phyloP scores from a whole-genome alignment of 2,329 filamentous ascomycete species.

The Lachnellula arida region DNA sequence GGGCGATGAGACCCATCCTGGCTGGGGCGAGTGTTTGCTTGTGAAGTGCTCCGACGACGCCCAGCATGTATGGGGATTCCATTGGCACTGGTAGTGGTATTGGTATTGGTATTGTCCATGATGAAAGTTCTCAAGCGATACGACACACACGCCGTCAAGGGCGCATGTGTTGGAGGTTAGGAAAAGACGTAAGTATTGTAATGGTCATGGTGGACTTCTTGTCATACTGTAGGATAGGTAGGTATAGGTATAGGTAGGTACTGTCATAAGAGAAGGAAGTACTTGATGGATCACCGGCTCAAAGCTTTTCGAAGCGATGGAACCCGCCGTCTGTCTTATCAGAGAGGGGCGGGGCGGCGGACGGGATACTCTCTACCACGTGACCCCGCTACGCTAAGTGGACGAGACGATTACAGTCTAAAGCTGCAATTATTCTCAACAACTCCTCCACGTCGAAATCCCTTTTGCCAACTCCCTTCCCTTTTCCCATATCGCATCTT shows the following conservation, averaged over 20 bases:
- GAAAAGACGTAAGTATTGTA: neutral
- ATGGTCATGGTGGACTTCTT: neutral
- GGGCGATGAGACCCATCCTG: constrained; percentile 12
- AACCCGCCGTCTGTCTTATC: too few relatives aligned
- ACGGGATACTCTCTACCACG: neutral
- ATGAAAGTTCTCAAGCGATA: too few relatives aligned
- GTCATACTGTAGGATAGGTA: too few relatives aligned
- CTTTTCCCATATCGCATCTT: neutral
- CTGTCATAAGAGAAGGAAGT: too few relatives aligned
- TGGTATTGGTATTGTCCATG: too few relatives aligned
- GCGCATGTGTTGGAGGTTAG: too few relatives aligned
- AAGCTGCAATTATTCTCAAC: constrained; percentile 10
- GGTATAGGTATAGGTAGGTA: too few relatives aligned
- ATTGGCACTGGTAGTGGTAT: constrained; percentile 5
- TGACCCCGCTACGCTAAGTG: constrained; percentile 3
- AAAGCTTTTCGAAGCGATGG: too few relatives aligned
- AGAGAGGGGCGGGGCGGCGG: too few relatives aligned
- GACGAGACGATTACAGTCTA: neutral
- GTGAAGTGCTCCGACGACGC: constrained; percentile 29
- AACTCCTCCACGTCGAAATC: neutral
- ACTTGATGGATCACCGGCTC: too few relatives aligned
- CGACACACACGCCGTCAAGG: too few relatives aligned
- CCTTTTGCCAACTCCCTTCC: neutral
- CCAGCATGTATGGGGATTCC: constrained; percentile 22
- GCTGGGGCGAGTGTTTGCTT: constrained; percentile 26